A percentile compares a stretch with the other conserved stretches of the same genome.
Evolutionary conservation across 495 filamentous ascomycete species (phyloP).

Genomic region (Penicillium roqueforti): DNA sequence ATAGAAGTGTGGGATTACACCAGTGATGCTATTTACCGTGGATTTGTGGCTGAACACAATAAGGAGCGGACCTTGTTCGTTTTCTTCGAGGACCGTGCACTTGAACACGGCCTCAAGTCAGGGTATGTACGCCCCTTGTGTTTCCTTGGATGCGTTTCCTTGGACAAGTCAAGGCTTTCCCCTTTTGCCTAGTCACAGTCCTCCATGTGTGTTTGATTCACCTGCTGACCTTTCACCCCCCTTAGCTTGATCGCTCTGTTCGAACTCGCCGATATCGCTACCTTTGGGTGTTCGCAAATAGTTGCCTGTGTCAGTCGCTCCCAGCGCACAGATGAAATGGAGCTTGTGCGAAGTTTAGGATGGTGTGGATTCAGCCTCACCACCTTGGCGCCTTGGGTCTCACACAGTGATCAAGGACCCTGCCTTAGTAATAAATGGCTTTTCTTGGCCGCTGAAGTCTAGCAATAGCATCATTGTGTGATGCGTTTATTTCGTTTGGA

Average conservation of each 20-base stretch:
- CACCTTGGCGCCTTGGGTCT: slow-evolving; percentile 67
- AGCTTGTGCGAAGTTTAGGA: slow-evolving; percentile 72
- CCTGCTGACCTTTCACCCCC: not conserved
- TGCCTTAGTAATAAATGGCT: slow-evolving; percentile 69
- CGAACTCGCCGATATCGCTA: slow-evolving; percentile 68
- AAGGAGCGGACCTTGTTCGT: slow-evolving; percentile 75
- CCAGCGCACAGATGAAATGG: slow-evolving; percentile 52
- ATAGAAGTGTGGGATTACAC: slow-evolving; percentile 89
- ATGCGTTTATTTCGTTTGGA: not conserved
- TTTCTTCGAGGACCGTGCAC: slow-evolving; percentile 71
- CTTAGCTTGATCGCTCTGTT: slow-evolving; percentile 81
- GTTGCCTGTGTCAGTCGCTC: slow-evolving; percentile 75
- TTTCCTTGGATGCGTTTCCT: not conserved
- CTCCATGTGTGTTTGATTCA: not conserved
- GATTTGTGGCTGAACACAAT: slow-evolving; percentile 63
- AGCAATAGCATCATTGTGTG: slow-evolving; percentile 8
- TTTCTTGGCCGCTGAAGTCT: slow-evolving; percentile 81
- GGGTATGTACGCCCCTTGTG: slow-evolving; percentile 56
- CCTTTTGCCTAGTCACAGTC: not conserved
- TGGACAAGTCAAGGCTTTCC: not conserved
- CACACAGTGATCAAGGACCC: slow-evolving; percentile 45
- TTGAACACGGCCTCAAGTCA: slow-evolving; percentile 75
- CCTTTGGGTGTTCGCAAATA: slow-evolving; percentile 69
- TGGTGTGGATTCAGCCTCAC: slow-evolving; percentile 89
- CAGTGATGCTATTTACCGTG: slow-evolving; percentile 75